phyloP scores from a whole-genome alignment of 2,329 filamentous ascomycete species.

The Trichoderma sp. region DNA sequence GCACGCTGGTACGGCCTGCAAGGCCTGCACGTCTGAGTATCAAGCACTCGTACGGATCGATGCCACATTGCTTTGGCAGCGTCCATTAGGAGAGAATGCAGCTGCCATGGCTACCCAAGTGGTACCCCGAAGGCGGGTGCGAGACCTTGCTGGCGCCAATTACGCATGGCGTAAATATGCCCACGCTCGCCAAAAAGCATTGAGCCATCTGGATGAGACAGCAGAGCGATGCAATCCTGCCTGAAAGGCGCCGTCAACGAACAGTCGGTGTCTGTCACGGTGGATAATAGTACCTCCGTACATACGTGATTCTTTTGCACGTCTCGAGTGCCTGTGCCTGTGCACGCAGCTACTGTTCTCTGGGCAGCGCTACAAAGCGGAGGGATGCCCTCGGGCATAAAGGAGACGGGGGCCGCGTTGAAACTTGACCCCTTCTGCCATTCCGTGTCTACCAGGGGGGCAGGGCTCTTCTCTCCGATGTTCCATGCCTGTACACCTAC shows the following conservation, averaged over 20 bases:
- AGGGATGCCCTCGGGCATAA: conserved; percentile 14
- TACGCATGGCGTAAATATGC: neutral
- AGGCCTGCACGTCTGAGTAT: conserved; percentile 1
- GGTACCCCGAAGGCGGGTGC: conserved; percentile 7
- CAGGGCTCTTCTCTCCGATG: neutral
- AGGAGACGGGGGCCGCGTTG: conserved; percentile 14
- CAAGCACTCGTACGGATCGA: neutral
- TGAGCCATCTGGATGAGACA: neutral
- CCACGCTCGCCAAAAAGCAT: too few species aligned
- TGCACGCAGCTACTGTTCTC: conserved; percentile 6
- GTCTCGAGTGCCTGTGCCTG: neutral
- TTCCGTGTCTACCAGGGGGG: neutral
- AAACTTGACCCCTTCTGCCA: conserved; percentile 7
- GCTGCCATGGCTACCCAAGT: conserved; percentile 14
- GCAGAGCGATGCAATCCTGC: conserved; percentile 18
- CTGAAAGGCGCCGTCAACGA: neutral
- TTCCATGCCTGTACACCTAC: conserved; percentile 13
- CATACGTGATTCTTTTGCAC: neutral
- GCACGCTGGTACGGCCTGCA: conserved; percentile 2
- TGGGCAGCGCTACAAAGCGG: neutral
- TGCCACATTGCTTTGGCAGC: neutral
- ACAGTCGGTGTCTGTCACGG: conserved; percentile 19
- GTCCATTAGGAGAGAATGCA: neutral
- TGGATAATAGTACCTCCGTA: conserved; percentile 10
- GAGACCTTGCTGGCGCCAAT: conserved; percentile 4